A percentile compares a stretch with the other conserved stretches of the same genome.
Conservation (phyloP, 768 basidiomycete genomes). For the Lactifluus pinguis region DNA sequence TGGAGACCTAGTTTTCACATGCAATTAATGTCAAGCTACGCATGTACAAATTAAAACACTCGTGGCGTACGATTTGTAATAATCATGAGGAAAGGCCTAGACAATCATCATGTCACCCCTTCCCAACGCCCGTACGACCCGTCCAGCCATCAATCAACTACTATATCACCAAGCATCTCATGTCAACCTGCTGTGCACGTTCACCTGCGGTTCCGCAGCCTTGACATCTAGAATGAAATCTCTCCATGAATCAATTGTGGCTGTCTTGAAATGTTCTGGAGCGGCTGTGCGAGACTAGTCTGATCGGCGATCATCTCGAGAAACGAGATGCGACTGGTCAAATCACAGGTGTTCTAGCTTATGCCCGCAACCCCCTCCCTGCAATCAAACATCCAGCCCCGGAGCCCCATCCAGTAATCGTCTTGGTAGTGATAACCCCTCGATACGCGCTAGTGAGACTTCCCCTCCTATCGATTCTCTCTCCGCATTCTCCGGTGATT, state of each 20-base stretch:
- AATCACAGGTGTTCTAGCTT: not conserved
- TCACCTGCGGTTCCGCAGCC: not conserved
- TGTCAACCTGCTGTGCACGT: not conserved
- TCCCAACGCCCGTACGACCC: not conserved
- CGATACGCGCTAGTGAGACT: not conserved
- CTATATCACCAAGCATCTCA: not conserved
- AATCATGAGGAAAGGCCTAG: not conserved
- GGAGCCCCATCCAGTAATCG: too few relatives aligned
- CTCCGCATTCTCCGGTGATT: not conserved
- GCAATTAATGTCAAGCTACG: not conserved
- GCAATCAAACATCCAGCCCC: not conserved
- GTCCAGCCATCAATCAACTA: not conserved
- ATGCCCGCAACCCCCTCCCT: not conserved
- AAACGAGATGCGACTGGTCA: not conserved
- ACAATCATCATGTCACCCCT: not conserved
- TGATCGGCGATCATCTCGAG: slow-evolving; percentile 8
- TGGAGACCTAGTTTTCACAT: not conserved
- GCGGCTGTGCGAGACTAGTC: not conserved
- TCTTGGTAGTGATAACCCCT: not conserved
- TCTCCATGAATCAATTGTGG: not conserved
- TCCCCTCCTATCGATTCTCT: not conserved
- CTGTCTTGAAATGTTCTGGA: not conserved
- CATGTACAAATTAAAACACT: not conserved
- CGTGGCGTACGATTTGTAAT: not conserved
- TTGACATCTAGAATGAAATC: not conserved